These are phyloP conservation scores for Trifolium subterraneum DNA, from an alignment of 306 rosid species.

Conservation along the genomic window DNA sequence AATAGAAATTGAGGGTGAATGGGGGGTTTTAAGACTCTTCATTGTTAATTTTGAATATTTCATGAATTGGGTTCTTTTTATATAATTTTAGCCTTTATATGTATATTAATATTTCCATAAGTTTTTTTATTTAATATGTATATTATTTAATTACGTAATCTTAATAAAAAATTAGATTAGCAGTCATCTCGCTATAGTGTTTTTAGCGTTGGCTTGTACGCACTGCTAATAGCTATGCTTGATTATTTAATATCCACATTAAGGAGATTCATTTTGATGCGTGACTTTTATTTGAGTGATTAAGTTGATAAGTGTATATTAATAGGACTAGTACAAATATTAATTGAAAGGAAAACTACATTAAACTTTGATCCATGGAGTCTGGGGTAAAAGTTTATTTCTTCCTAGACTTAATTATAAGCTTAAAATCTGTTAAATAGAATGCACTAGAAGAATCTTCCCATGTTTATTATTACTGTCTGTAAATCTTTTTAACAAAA, in stretches of 20 bases:
- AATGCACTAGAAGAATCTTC: background rate
- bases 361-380: background rate
- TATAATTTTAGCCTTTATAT: background rate
- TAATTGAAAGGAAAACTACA: background rate
- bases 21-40: background rate
- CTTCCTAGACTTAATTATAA: background rate
- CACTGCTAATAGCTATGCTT: background rate
- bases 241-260: background rate
- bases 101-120: background rate
- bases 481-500: background rate
- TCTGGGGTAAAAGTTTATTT: slow-evolving; percentile 7
- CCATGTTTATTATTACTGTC: too few relatives aligned
- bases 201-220: background rate
- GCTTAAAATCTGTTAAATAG: background rate
- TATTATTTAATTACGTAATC: background rate
- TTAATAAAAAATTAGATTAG: background rate
- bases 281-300: too few relatives aligned
- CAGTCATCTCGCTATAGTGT: background rate
- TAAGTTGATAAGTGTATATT: too few relatives aligned
- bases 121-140: too few relatives aligned
- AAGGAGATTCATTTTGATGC: background rate
- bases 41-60: background rate
- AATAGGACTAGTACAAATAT: too few relatives aligned
- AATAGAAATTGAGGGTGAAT: background rate
- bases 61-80: background rate